These are phyloP conservation scores for Eurotiales sp. DNA, from an alignment of 2,329 filamentous ascomycete species.

Conservation along the genomic window DNA sequence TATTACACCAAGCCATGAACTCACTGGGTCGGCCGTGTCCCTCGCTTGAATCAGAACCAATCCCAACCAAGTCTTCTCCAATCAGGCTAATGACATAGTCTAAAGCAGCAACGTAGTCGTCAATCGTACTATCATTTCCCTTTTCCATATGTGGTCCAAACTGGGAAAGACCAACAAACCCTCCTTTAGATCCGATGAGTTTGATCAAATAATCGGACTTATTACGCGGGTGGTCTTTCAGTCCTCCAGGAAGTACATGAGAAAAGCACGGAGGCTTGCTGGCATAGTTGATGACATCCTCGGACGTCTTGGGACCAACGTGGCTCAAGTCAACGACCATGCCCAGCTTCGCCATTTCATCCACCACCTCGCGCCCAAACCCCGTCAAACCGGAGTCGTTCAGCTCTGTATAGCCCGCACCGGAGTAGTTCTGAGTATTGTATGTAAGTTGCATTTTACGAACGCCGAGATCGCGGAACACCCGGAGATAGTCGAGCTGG, in stretches of 20 bases:
- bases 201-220: slow-evolving; percentile 37
- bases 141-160: slow-evolving; percentile 40
- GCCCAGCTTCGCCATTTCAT: slow-evolving; percentile 20
- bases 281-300: slow-evolving; percentile 18
- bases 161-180: slow-evolving; percentile 38
- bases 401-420: slow-evolving; percentile 38
- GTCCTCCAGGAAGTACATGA: slow-evolving; percentile 33
- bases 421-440: slow-evolving; percentile 43
- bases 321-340: slow-evolving; percentile 22
- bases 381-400: slow-evolving; percentile 21
- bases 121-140: slow-evolving; percentile 41
- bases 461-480: slow-evolving; percentile 40
- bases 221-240: slow-evolving; percentile 37
- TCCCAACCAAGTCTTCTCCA: slow-evolving; percentile 35
- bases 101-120: slow-evolving; percentile 40
- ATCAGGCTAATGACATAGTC: slow-evolving; percentile 37
- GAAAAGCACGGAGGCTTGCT: slow-evolving; percentile 41
- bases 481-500: slow-evolving; percentile 35
- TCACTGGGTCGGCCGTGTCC: slow-evolving; percentile 38
- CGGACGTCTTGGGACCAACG: slow-evolving; percentile 17
- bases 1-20: slow-evolving; percentile 42
- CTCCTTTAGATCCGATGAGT: slow-evolving; percentile 33
- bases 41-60: slow-evolving; percentile 39
- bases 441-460: slow-evolving; percentile 44
- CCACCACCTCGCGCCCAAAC: slow-evolving; percentile 17